Percentiles rank a stretch among this genome's conserved stretches.
phyloP scores from a whole-genome alignment of 1,284 basidiomycete genomes.

The Ceratobasidium sp. region DNA sequence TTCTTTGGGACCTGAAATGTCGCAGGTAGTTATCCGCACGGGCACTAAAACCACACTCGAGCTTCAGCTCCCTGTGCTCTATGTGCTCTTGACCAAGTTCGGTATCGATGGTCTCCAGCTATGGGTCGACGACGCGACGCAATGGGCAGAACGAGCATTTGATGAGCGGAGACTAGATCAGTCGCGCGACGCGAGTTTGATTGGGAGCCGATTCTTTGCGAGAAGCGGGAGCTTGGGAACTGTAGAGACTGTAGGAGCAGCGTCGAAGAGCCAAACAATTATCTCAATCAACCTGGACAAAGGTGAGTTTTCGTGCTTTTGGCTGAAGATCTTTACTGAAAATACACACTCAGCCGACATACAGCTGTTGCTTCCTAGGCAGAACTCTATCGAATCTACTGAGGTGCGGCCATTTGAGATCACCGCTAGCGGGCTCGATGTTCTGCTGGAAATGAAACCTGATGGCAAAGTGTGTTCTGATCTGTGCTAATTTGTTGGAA shows the following conservation, averaged over 20 bases:
- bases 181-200: constrained; percentile 67
- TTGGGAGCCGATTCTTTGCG: constrained; percentile 85
- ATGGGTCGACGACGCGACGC: constrained; percentile 84
- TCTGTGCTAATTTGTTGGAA: not conserved
- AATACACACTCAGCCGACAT: constrained; percentile 55
- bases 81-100: constrained; percentile 70
- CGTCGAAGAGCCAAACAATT: constrained; percentile 57
- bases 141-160: constrained; percentile 64
- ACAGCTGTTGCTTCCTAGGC: constrained; percentile 59
- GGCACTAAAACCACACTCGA: constrained; percentile 56
- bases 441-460: constrained; percentile 72
- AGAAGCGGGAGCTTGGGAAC: constrained; percentile 55
- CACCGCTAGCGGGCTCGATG: constrained; percentile 69
- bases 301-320: constrained; percentile 57
- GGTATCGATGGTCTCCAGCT: constrained; percentile 81
- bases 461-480: constrained; percentile 68
- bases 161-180: constrained; percentile 50
- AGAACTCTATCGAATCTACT: constrained; percentile 46
- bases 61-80: constrained; percentile 72
- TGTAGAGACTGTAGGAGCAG: constrained; percentile 56
- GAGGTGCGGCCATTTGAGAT: constrained; percentile 65
- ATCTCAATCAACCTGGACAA: constrained; percentile 61
- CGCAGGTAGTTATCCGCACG: constrained; percentile 35
- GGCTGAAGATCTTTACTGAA: constrained; percentile 23
- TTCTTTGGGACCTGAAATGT: constrained; percentile 26